Evolutionary conservation across 345 rosid species (phyloP).

Genomic region (Moringa oleifera): DNA sequence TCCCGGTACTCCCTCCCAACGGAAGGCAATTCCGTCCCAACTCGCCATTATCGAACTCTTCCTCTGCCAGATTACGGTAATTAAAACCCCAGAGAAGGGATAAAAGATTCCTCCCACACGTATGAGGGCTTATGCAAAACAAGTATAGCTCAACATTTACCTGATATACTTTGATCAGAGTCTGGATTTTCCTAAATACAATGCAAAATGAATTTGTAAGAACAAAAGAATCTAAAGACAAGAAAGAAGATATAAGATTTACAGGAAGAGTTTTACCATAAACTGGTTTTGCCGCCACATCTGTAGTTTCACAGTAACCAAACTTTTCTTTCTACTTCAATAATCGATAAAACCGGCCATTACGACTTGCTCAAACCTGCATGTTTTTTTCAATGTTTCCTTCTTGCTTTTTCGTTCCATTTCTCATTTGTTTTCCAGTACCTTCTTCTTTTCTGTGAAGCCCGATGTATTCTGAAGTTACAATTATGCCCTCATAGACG

Average conservation of each 20-base stretch:
- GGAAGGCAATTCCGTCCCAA: slow-evolving; percentile 33
- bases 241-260: not conserved
- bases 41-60: slow-evolving; percentile 31
- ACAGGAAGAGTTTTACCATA: slow-evolving; percentile 21
- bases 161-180: slow-evolving; percentile 74
- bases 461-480: too few species aligned
- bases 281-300: slow-evolving; percentile 57
- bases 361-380: too few species aligned
- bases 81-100: not conserved
- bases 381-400: too few species aligned
- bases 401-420: not conserved
- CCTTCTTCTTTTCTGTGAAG: not conserved
- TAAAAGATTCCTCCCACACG: too few species aligned
- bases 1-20: slow-evolving; percentile 24
- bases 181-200: slow-evolving; percentile 38
- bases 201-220: not conserved
- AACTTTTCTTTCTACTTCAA: not conserved
- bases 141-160: slow-evolving; percentile 21
- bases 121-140: too few species aligned
- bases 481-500: not conserved
- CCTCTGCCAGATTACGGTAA: slow-evolving; percentile 31
- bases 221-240: slow-evolving; percentile 4
- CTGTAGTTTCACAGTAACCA: not conserved
- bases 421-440: not conserved
- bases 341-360: not conserved